Base-by-base conservation (phyloP, 2,329 filamentous ascomycete genomes). In the Dactylellina parvicollis region DNA sequence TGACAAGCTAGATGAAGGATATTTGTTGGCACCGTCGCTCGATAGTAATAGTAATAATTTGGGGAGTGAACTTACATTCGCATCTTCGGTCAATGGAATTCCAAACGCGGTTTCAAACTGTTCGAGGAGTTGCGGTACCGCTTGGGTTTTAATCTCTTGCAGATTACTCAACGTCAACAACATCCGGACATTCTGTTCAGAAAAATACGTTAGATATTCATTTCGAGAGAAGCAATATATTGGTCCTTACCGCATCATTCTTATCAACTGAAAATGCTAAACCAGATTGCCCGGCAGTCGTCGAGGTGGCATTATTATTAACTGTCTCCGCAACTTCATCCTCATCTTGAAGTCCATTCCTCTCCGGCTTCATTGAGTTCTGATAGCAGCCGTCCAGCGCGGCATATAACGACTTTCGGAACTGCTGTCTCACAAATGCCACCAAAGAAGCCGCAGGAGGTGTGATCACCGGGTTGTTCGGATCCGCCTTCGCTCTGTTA, bases 311-410 rank as follows among this genome's bases (percentile, higher is more conserved):
- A 54, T 76, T 74, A 38, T 72, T 74, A 2, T 74, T 75, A 14
- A 76, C 73, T 1, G 85, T 79, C 61, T 83, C 81, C 74, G 86
- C 83, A 32, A 85, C 80, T 66, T 85, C 83, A 66, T 84, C 83
- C 7, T 83, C 82, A 20, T 82, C 82, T 49, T 66, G 32, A 47
- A 89, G 88, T 0, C 86, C 83, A 76, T 87, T 88, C 76, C 88
- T 87, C 12, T 88, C 80, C 2, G 89, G 86, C 66, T 88, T 88
- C 81, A 98, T 92, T 2, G 95, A 94, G 80, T 96, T 98, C 81
- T 98, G 95, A 0, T 99, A 92, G 88, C 99, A 94, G 20, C 94
- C 95, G 77, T 92, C 96, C 36, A 99, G 83, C 4, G 92, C 92
- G 80, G 96, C 96, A 81, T 98, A 98, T 44, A 99, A 83, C 67